Evolutionary conservation across 2,329 filamentous ascomycete species (phyloP).

Genomic region (Colletotrichum musae): DNA sequence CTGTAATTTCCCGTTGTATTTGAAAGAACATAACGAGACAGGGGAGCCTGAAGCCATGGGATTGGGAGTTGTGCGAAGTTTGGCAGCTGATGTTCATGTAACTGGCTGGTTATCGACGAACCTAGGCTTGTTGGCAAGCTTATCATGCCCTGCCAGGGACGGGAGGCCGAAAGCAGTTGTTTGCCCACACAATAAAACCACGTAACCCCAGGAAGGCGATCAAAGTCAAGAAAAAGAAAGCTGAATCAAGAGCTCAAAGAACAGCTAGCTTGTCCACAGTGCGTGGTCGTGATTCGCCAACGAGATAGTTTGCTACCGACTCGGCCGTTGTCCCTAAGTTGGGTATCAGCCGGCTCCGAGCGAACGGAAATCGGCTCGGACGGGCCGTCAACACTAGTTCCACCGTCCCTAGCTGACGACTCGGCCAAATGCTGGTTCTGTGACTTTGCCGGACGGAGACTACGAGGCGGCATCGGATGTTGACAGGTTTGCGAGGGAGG

Average conservation of each 20-base stretch:
- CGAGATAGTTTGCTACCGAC: constrained; percentile 3
- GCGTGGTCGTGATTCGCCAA: neutral
- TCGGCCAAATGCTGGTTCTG: neutral
- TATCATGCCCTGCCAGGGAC: neutral
- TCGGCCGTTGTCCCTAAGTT: neutral
- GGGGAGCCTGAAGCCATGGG: neutral
- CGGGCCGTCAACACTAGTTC: neutral
- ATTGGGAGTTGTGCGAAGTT: neutral
- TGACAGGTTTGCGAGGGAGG: constrained; percentile 1
- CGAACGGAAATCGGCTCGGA: neutral
- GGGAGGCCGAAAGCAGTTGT: neutral
- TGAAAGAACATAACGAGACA: too few relatives aligned
- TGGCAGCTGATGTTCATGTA: neutral
- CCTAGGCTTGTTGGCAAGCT: neutral
- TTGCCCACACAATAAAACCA: neutral
- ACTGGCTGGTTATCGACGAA: neutral
- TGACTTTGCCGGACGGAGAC: neutral
- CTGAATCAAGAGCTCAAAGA: neutral
- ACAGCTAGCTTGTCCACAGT: constrained; percentile 9
- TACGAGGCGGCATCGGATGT: constrained; percentile 3
- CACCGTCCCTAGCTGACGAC: constrained; percentile 1
- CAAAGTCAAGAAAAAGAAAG: constrained; percentile 5
- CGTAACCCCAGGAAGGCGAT: neutral
- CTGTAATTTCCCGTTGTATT: too few relatives aligned
- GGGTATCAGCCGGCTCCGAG: constrained; percentile 15